Evolutionary conservation across 768 basidiomycete species (phyloP).

Genomic region (Hypsizygus marmoreus): DNA sequence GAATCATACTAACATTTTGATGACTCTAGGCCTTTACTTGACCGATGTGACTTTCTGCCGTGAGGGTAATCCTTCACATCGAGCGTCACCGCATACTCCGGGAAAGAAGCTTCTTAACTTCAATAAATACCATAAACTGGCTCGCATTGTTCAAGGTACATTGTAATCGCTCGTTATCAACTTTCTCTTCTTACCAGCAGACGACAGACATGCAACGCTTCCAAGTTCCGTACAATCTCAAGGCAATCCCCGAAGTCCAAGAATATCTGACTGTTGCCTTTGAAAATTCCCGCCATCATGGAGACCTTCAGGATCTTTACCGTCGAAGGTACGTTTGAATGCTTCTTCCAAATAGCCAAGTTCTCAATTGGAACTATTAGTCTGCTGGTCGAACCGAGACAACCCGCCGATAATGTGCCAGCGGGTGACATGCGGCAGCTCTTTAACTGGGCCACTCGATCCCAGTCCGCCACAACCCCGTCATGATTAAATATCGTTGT

Average conservation of each 20-base stretch:
- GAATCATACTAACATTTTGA: slow-evolving; percentile 7
- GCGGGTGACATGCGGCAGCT: slow-evolving; percentile 73
- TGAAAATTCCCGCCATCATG: slow-evolving; percentile 71
- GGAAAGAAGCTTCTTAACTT: slow-evolving; percentile 89
- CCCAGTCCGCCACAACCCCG: slow-evolving; percentile 36
- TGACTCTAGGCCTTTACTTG: slow-evolving; percentile 77
- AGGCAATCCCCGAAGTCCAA: slow-evolving; percentile 89
- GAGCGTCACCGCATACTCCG: slow-evolving; percentile 75
- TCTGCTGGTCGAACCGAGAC: slow-evolving; percentile 81
- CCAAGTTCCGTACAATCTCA: slow-evolving; percentile 83
- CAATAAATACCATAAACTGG: slow-evolving; percentile 93
- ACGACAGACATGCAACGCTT: slow-evolving; percentile 86
- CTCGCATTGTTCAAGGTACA: slow-evolving; percentile 79
- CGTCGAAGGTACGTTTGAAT: slow-evolving; percentile 79
- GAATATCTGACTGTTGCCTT: slow-evolving; percentile 74
- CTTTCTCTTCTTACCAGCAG: background rate
- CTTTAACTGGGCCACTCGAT: slow-evolving; percentile 77
- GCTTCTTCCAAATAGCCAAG: slow-evolving; percentile 21
- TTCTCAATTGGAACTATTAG: slow-evolving; percentile 35
- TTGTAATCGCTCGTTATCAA: background rate
- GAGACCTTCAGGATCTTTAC: slow-evolving; percentile 85
- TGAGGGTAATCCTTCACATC: slow-evolving; percentile 88
- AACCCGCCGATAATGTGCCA: slow-evolving; percentile 69
- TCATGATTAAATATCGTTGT: slow-evolving; percentile 53
- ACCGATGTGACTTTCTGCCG: slow-evolving; percentile 95